Base-by-base conservation (phyloP, 2,329 filamentous ascomycete species). In the Curvularia eragrostidis region DNA sequence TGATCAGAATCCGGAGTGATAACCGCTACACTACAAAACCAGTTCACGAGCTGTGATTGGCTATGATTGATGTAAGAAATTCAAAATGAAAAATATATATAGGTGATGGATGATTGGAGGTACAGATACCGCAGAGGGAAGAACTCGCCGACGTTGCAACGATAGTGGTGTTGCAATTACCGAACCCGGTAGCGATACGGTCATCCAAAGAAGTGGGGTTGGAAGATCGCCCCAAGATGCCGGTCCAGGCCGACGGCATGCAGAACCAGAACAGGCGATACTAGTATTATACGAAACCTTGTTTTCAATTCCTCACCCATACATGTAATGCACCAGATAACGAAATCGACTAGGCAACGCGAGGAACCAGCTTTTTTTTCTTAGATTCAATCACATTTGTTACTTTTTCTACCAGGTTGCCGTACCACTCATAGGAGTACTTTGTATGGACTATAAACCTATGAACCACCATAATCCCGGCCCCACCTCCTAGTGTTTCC, bases 21-120 rank as follows among this genome's bases (percentile, higher is more conserved):
- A 57, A 57, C 54, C 54, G 54, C 54, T 57, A 57, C 54, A 57
- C 54, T 57, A 57, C 54, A 57, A 39, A 39, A 57, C 54, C 54
- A 26, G 23, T 56, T 36, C 43, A 54, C 52, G 44, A 39, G 38
- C 18, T 51, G 36, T 57, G 46, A 48, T 47, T 57, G 51, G 23
- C 19, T 24, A 19, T 52, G 48, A 41, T 57, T 44, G 50, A 44
- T 57, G 54, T 15, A 3, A 7, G 2, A 4, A 26, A 4, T 8
- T 2, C 2, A 36, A 36, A 36, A 6, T 36, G 5, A 1, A 36
- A 13, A 8, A n/a, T n/a, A 36, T n/a, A 30, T 30, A 30, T 30
- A 30, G 28, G 28, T 30, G 6, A 30, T n/a, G n/a, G n/a, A n/a
- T n/a, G n/a, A n/a, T n/a, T n/a, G n/a, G n/a, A n/a, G n/a, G n/a